These are phyloP conservation scores for Ganoderma lucidum DNA, from an alignment of 1,284 basidiomycete species.

Conservation along the genomic window DNA sequence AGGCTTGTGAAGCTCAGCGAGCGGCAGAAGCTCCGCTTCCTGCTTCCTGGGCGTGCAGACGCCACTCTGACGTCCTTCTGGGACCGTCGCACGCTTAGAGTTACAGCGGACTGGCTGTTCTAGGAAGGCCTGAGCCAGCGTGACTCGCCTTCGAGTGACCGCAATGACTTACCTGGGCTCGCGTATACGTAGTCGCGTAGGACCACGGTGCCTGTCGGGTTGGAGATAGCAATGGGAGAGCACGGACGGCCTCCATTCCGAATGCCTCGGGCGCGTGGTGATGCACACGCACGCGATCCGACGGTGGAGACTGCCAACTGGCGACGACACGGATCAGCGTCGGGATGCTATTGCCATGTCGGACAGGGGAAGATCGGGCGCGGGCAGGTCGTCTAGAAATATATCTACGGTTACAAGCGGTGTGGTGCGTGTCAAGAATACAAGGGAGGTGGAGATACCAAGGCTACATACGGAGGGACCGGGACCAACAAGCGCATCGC, in stretches of 20 bases:
- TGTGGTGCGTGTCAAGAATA: constrained; percentile 20
- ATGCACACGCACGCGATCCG: not conserved
- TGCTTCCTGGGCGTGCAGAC: constrained; percentile 1
- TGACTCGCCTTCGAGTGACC: constrained; percentile 1
- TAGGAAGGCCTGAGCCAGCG: not conserved
- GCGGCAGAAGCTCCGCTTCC: not conserved
- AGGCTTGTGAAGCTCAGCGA: not conserved
- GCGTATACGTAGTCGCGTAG: not conserved
- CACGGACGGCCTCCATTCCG: not conserved
- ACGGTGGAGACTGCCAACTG: not conserved
- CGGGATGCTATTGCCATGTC: not conserved
- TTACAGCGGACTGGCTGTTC: not conserved
- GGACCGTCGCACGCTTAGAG: not conserved
- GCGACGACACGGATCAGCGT: not conserved
- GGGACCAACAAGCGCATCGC: not conserved
- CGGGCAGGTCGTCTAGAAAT: not conserved
- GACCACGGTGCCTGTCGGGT: not conserved
- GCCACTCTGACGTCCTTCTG: constrained; percentile 10
- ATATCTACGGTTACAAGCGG: constrained; percentile 24
- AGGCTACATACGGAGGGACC: constrained; percentile 19
- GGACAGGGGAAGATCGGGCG: not conserved
- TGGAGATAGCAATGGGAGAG: not conserved
- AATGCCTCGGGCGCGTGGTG: not conserved
- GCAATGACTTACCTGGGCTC: not conserved
- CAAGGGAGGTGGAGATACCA: constrained; percentile 12